Evolutionary conservation across 345 rosid genomes (phyloP).

Genomic region (Eucalyptus curtisii): DNA sequence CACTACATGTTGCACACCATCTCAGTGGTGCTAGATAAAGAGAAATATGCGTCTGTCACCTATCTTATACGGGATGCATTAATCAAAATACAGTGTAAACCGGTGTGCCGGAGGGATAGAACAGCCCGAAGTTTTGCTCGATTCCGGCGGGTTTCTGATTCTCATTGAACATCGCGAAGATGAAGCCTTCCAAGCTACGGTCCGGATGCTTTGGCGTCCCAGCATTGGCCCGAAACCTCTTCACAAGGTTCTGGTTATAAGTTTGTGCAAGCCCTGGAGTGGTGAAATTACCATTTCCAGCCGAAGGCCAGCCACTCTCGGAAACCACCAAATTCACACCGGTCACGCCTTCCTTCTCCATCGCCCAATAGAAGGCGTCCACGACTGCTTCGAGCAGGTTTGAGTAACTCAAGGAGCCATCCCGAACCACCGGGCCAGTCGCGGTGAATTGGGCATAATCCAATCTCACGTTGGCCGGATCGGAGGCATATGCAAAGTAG

Average conservation of each 20-base stretch:
- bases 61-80: background rate
- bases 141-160: background rate
- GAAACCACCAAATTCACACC: background rate
- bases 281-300: background rate
- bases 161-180: constrained; percentile 1
- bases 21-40: background rate
- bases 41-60: background rate
- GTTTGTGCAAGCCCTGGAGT: background rate
- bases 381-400: background rate
- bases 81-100: background rate
- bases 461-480: background rate
- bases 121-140: background rate
- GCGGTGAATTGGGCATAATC: background rate
- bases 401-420: background rate
- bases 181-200: background rate
- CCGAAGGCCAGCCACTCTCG: constrained; percentile 10
- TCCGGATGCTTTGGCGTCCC: background rate
- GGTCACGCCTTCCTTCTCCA: background rate
- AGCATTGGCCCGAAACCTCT: background rate
- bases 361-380: background rate
- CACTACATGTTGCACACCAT: background rate
- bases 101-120: background rate
- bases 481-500: background rate
- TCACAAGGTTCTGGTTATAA: background rate
- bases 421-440: background rate